These are phyloP conservation scores for Globisporangium recalcitrans DNA, from an alignment of 352 stramenopile genomes.

Conservation along the genomic window DNA sequence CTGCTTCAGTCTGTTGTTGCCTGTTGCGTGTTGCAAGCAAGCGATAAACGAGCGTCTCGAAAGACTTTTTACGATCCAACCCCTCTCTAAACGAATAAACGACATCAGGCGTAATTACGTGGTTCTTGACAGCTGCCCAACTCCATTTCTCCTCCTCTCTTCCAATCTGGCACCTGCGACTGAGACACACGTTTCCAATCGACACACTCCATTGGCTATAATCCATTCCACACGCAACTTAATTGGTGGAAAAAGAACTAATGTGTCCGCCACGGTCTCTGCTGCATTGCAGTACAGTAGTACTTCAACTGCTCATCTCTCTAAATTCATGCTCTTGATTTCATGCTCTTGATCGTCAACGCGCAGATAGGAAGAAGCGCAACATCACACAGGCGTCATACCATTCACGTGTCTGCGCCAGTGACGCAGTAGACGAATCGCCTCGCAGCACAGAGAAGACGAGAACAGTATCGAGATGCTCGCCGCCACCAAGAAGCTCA, in stretches of 20 bases:
- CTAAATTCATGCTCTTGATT: too few relatives aligned
- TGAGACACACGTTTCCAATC: neutral
- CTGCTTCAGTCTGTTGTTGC: neutral
- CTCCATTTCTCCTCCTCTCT: neutral
- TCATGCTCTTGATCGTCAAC: constrained; percentile 5
- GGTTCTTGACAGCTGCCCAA: neutral
- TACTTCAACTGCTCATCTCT: constrained; percentile 1
- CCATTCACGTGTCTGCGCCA: neutral
- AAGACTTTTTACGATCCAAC: neutral
- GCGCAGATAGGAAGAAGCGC: neutral
- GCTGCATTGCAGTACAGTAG: too few relatives aligned
- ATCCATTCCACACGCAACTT: too few relatives aligned
- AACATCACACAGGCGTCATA: neutral
- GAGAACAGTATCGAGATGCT: constrained; percentile 21
- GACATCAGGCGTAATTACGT: neutral
- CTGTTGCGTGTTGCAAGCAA: neutral
- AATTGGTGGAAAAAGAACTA: neutral
- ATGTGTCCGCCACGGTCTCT: too few relatives aligned
- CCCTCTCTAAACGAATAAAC: constrained; percentile 2
- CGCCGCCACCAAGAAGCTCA: constrained; percentile 20
- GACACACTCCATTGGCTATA: neutral
- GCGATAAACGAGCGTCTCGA: neutral
- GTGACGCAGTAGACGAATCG: constrained; percentile 11
- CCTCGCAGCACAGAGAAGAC: neutral
- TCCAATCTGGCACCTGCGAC: constrained; percentile 6